Base-by-base conservation (phyloP, 805 yeast species). In the Sugiyamaella mastotermitis region DNA sequence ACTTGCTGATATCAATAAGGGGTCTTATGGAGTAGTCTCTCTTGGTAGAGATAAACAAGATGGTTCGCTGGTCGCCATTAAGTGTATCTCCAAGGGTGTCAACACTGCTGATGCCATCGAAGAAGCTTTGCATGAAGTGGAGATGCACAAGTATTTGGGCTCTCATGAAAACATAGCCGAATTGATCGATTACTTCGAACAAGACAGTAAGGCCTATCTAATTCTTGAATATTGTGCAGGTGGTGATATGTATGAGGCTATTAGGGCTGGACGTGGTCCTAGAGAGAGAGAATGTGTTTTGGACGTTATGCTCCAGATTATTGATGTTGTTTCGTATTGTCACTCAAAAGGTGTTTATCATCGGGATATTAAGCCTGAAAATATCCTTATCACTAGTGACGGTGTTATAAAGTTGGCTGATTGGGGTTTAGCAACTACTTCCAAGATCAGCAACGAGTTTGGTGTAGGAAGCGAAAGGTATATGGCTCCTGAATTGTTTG, bases 341-440 rank as follows among this genome's bases (percentile, higher is more conserved):
- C 97, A 90, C 59, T 69, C 80, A 1, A 75, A 73, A 45, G 80
- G 83, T n/a, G 76, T 90, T 25, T 90, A 79, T 57, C 97, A 88
- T 58, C 83, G 97, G 56, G 97, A 88, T 61, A 76, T 88, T 48
- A 92, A 92, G 65, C 98, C 98, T 4, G 97, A 92, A 59, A 92
- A 92, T 64, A 74, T 92, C 40, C 66, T 92, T 52, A 77, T 87
- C 35, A 69, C 75, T 9, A 59, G 60, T 53, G 68, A 72, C 50
- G 85, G 78, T 42, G 57, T 69, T 38, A 65, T 81, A 40, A 73
- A 71, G 46, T 67, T 80, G 44, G 90, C 94, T 25, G 98, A 90
- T 63, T 90, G 92, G 61, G 97, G 97, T 3, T 68, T 90, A 16
- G 87, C 96, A 16, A 74, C 90, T 42, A 71, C 73, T 33, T 69